Evolutionary conservation across 1,284 basidiomycete genomes (phyloP), one percentile per base, ranked within the genome.

Genomic region (Inonotus hispidus): DNA sequence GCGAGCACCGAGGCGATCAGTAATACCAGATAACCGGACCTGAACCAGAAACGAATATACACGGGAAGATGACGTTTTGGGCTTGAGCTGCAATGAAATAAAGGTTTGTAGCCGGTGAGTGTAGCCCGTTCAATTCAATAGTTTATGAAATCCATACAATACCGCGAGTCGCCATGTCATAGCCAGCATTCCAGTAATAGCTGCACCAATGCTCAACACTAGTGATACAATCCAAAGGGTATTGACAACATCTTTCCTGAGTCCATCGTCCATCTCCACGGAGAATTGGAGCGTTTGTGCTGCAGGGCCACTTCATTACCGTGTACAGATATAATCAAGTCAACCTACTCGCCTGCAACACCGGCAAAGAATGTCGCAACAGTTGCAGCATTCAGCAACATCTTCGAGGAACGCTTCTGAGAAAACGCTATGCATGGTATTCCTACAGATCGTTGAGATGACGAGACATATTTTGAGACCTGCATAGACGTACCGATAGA

Each of bases 41-140:
- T 43, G n/a, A 62, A 47, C 61, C 61, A 62, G 25, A 62, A 62
- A 16, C 57, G 56, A 32, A 62, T 62, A 29, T 59, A 62, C 61
- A 56, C 59, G 27, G 61, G 61, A 16, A 62, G 50, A n/a, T 46
- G 23, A 10, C 46, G 56, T 47, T 49, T 62, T 16, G 61, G 56
- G 46, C 61, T 62, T 25, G 61, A 62, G 57, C 61, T 62, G 23
- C 43, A 52, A 50, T 11, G 23, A 45, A 53, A 57, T 16, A 27
- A 55, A 27, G 23, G 13, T 25, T 29, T 57, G 16, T 11, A 19
- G 19, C 35, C 27, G 16, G 5, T 7, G 19, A 47, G 16, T 21
- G 35, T 16, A 3, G n/a, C 19, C 29, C 6, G 11, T 27, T 21
- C 13, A 21, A 32, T 2, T 35, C 19, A 11, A 35, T 7, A 23